Percentiles rank a stretch among this genome's conserved stretches.
phyloP scores from a whole-genome alignment of 2,329 filamentous ascomycete species.

The Ilyonectria sp. region DNA sequence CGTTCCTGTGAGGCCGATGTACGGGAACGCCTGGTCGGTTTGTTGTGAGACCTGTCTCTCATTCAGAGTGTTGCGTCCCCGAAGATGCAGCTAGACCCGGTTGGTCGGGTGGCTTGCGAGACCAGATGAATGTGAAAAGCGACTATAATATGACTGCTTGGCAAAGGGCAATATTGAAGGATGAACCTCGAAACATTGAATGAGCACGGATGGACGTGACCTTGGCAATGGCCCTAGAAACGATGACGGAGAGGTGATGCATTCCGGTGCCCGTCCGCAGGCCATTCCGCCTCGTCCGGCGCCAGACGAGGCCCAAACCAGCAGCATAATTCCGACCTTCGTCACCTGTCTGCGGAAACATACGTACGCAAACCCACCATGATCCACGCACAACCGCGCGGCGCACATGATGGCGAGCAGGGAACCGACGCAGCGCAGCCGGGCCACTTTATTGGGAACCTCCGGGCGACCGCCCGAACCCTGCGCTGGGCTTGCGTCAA shows the following conservation, averaged over 20 bases:
- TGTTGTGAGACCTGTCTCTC: not conserved
- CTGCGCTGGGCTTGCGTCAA: slow-evolving; percentile 37
- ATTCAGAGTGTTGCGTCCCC: no score
- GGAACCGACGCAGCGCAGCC: not conserved
- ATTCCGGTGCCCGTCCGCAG: no score
- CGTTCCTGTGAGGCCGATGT: not conserved
- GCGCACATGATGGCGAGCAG: not conserved
- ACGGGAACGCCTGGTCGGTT: not conserved
- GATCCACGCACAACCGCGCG: slow-evolving; percentile 10
- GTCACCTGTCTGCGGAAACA: not conserved
- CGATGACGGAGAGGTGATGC: no score
- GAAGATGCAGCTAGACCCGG: no score
- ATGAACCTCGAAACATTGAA: no score
- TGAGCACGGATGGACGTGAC: no score
- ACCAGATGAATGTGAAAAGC: no score
- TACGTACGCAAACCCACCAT: slow-evolving; percentile 25
- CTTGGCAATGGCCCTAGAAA: no score
- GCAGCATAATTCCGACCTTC: not conserved
- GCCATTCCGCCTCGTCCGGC: not conserved
- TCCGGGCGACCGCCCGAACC: slow-evolving; percentile 38
- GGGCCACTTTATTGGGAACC: slow-evolving; percentile 16
- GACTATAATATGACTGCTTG: no score
- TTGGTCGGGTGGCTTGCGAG: no score
- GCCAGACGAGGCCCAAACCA: not conserved
- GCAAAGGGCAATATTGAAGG: no score